Evolutionary conservation across 129 eudicot genomes (phyloP).

Genomic region (Chrysanthemum makinoi): DNA sequence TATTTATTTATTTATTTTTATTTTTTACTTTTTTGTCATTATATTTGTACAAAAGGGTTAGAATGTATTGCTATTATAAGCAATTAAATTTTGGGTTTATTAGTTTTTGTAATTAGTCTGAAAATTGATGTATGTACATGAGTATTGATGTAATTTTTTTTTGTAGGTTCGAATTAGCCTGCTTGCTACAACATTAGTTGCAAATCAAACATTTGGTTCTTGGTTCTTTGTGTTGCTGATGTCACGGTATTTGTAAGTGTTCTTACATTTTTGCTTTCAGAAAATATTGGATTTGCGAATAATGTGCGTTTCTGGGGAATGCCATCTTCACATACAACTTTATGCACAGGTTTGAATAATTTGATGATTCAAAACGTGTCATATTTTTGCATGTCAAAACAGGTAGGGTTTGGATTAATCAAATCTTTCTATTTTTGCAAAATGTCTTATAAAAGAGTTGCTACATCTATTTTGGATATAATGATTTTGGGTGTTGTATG

Average conservation of each 20-base stretch:
- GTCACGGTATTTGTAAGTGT: conserved; percentile 68
- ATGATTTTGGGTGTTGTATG: too few species aligned
- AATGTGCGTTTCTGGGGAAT: conserved; percentile 87
- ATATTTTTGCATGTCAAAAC: conserved; percentile 4
- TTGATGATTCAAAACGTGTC: conserved; percentile 67
- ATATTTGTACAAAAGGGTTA: too few species aligned
- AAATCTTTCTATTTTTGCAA: too few species aligned
- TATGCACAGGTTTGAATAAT: conserved; percentile 79
- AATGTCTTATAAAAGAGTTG: too few species aligned
- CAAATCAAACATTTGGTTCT: conserved; percentile 72
- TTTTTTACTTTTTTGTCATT: too few species aligned
- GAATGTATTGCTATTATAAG: neutral
- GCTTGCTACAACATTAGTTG: conserved; percentile 68
- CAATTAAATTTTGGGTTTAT: neutral
- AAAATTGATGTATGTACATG: neutral
- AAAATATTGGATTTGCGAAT: conserved; percentile 73
- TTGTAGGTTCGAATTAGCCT: conserved; percentile 66
- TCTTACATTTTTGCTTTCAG: conserved; percentile 75
- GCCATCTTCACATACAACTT: conserved; percentile 94
- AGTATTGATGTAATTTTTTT: neutral
- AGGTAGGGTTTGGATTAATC: too few species aligned
- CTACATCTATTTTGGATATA: too few species aligned
- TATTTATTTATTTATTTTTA: too few species aligned
- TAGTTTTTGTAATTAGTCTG: neutral
- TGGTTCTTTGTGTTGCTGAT: conserved; percentile 62